Evolutionary conservation across 192 early-diverging fungal genomes (phyloP).

Genomic region (Coemansia sp.): DNA sequence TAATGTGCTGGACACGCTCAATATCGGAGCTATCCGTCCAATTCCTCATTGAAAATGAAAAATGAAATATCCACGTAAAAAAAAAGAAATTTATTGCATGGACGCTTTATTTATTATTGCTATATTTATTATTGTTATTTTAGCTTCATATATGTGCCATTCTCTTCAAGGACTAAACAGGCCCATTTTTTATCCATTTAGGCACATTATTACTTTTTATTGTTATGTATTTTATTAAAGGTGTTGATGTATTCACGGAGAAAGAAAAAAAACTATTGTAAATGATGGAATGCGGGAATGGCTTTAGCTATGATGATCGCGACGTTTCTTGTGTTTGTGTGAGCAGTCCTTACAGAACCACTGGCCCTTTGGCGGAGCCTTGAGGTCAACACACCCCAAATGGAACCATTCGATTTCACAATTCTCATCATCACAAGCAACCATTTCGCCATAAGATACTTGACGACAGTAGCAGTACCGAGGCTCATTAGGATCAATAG

Average conservation of each 20-base stretch:
- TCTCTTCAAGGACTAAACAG: too few relatives aligned
- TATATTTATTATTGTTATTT: too few relatives aligned
- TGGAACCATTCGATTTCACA: constrained; percentile 99
- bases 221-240: too few relatives aligned
- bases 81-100: too few relatives aligned
- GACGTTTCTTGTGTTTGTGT: constrained; percentile 38
- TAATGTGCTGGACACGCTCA: constrained; percentile 5
- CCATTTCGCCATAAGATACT: constrained; percentile 97
- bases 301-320: constrained; percentile 21
- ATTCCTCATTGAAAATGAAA: not conserved
- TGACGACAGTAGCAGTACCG: constrained; percentile 95
- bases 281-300: too few relatives aligned
- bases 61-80: not conserved
- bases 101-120: too few relatives aligned
- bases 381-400: constrained; percentile 86
- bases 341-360: constrained; percentile 93
- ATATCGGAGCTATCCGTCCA: constrained; percentile 5
- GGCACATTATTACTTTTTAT: too few relatives aligned
- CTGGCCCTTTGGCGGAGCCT: constrained; percentile 81
- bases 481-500: constrained; percentile 96
- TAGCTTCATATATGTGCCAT: too few relatives aligned
- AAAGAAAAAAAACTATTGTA: not conserved
- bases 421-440: constrained; percentile 86
- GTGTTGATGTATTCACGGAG: too few relatives aligned
- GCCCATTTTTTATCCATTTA: too few relatives aligned